Evolutionary conservation across 208 protist genomes (phyloP), one percentile per base, ranked within the genome.

Genomic region (Herpetomonas samuelpessoai): DNA sequence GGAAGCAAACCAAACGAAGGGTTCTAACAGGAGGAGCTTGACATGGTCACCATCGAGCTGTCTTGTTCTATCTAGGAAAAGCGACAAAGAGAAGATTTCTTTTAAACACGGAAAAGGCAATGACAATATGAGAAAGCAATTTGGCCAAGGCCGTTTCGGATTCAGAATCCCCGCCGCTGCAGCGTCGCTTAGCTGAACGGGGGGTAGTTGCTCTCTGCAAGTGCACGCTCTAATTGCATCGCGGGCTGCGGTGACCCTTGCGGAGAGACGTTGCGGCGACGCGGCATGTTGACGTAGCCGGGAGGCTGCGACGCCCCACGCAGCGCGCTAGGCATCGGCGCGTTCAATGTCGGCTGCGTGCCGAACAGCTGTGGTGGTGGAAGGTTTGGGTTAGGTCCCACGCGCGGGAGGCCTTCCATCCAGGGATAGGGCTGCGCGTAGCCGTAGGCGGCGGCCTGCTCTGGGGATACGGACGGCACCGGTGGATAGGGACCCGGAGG

Each of bases 311-410:
- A 24, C 28, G 28, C 22, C 35, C 35, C 35, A 6, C 35, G 35
- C 35, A 41, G 6, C 9, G 9, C 35, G 14, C 35, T 41, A 14
- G 35, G 35, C 14, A 14, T 6, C 14, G 35, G 35, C 9, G 14
- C 35, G 35, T 41, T 6, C 9, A 41, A 14, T 22, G 9, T 14
- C 9, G 62, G 62, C 19, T 38, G 41, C n/a, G 59, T 53, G 3
- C 70, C 70, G 30, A 71, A 71, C 44, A 66, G 25, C 55, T 71
- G 70, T 44, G 58, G 58, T 10, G 58, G 52, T 14, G 64, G 70
- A 0, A 76, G 54, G 10, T 7, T 31, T 2, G 50, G 45, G 25
- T 58, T 44, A 0, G 24, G 50, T 14, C 25, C 16, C 31, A 54
- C 51, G 9, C 10, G 51, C 10, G 51, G 16, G 10, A 27, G 19